Evolutionary conservation across 2,329 filamentous ascomycete genomes (phyloP).

Genomic region (Tolypocladium cylindrosporum): DNA sequence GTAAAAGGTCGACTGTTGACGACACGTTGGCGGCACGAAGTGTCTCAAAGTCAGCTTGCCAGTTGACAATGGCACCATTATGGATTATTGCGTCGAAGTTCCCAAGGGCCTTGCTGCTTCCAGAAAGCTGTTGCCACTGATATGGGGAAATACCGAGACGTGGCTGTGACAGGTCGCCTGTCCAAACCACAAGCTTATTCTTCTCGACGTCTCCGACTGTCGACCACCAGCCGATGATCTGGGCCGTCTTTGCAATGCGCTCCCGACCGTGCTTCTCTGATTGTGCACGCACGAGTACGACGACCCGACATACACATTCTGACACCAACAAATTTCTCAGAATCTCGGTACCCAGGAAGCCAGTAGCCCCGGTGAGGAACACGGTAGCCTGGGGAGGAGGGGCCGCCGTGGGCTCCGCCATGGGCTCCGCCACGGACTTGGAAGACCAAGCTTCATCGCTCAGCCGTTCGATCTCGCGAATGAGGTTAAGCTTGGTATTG

Average conservation of each 20-base stretch:
- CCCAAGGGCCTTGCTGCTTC: neutral
- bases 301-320: conserved; percentile 34
- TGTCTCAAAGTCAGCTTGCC: conserved; percentile 67
- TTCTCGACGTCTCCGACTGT: neutral
- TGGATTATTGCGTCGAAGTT: conserved; percentile 65
- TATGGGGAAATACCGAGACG: conserved; percentile 2
- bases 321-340: conserved; percentile 58
- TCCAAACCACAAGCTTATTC: conserved; percentile 6
- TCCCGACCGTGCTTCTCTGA: conserved; percentile 47
- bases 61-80: conserved; percentile 75
- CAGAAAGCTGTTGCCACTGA: conserved; percentile 47
- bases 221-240: conserved; percentile 8
- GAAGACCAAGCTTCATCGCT: neutral
- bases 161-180: conserved; percentile 4
- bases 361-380: conserved; percentile 70
- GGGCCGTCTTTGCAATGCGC: conserved; percentile 37
- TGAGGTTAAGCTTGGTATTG: neutral
- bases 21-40: conserved; percentile 64
- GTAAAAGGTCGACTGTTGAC: conserved; percentile 12
- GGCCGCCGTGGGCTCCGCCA: no score
- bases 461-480: neutral
- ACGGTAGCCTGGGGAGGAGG: conserved; percentile 34
- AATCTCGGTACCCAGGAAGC: conserved; percentile 70
- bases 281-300: conserved; percentile 63
- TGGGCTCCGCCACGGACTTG: no score